phyloP scores from a whole-genome alignment of 164 flowering plant genomes.

The Kingdonia uniflora region DNA sequence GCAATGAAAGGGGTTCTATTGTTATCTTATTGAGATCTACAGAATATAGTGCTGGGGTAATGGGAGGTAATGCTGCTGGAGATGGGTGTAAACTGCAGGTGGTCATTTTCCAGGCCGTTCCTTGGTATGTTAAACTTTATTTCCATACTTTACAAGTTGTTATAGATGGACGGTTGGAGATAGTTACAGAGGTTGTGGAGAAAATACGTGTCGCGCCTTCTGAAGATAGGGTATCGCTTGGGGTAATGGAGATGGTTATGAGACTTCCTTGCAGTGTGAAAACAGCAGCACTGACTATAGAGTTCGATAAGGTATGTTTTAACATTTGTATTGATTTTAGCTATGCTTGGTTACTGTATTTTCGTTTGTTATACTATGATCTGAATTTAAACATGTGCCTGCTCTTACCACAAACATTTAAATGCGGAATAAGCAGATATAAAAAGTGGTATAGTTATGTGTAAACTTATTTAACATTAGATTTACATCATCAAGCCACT shows the following conservation, averaged over 20 bases:
- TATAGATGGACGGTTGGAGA: conserved; percentile 42
- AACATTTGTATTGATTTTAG: neutral
- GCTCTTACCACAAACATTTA: no score
- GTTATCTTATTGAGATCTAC: conserved; percentile 63
- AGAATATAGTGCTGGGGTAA: conserved; percentile 11
- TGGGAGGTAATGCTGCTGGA: conserved; percentile 12
- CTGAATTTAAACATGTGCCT: neutral
- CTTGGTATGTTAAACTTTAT: conserved; percentile 96
- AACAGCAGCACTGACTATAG: conserved; percentile 59
- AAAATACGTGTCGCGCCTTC: conserved; percentile 82
- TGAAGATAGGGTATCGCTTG: conserved; percentile 84
- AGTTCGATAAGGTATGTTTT: conserved; percentile 77
- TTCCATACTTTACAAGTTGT: conserved; percentile 58
- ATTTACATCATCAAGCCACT: no score
- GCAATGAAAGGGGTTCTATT: conserved; percentile 93
- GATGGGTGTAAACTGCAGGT: conserved; percentile 41
- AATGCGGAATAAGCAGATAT: no score
- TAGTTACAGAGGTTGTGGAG: conserved; percentile 34
- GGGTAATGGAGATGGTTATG: conserved; percentile 71
- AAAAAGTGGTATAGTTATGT: no score
- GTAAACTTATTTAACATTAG: no score
- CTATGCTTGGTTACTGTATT: neutral
- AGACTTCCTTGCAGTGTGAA: conserved; percentile 50
- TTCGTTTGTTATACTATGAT: neutral
- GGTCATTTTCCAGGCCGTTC: conserved; percentile 78